These are phyloP conservation scores for Botrytis deweyae DNA, from an alignment of 2,329 filamentous ascomycete genomes.

Conservation along the genomic window DNA sequence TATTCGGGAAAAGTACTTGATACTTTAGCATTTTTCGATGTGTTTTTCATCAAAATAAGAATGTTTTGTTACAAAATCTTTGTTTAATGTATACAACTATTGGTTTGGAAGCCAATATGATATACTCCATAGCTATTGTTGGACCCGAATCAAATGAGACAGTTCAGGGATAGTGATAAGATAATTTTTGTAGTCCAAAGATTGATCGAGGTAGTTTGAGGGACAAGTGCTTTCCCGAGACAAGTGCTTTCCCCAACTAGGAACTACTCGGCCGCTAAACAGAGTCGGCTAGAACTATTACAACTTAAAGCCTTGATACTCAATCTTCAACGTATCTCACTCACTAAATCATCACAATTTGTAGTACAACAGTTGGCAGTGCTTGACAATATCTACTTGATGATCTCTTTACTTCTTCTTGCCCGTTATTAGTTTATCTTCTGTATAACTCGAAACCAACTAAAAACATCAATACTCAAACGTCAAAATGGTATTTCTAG, in stretches of 20 bases:
- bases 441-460: neutral
- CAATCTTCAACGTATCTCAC: neutral
- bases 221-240: neutral
- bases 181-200: neutral
- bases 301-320: neutral
- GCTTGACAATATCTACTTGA: neutral
- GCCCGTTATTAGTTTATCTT: neutral
- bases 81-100: neutral
- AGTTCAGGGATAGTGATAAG: neutral
- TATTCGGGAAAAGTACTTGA: neutral
- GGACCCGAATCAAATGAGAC: neutral
- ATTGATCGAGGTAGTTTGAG: neutral
- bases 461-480: neutral
- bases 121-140: neutral
- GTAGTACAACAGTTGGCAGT: neutral
- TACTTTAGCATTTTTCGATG: neutral
- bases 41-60: neutral
- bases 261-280: neutral
- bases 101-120: neutral
- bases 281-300: neutral
- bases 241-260: neutral
- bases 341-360: neutral
- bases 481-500: conserved; percentile 19
- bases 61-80: neutral
- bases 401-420: neutral